Conservation (phyloP, 495 filamentous ascomycete species). For the Aspergillus ostianus region DNA sequence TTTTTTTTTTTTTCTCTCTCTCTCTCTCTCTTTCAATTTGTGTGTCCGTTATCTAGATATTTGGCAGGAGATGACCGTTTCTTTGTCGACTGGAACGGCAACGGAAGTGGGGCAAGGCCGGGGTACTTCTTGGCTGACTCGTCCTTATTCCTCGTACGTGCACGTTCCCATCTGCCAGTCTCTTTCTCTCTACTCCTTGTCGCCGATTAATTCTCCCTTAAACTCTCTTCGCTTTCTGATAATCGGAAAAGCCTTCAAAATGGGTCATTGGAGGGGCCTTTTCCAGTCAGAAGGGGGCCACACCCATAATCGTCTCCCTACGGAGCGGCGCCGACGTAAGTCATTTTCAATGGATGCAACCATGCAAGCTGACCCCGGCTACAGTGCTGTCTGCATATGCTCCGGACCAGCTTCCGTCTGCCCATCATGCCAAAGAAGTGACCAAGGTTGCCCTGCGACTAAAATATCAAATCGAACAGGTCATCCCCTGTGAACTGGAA, state of each 20-base stretch:
- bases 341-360: slow-evolving; percentile 19
- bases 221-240: background rate
- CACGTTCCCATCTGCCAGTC: background rate
- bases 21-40: background rate
- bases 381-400: slow-evolving; percentile 39
- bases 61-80: background rate
- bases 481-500: slow-evolving; percentile 84
- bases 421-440: slow-evolving; percentile 69
- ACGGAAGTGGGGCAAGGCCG: background rate
- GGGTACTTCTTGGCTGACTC: background rate
- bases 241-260: slow-evolving; percentile 11
- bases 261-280: slow-evolving; percentile 38
- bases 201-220: background rate
- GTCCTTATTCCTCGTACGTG: background rate
- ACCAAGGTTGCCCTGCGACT: slow-evolving; percentile 85
- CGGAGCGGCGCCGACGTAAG: slow-evolving; percentile 43
- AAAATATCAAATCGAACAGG: slow-evolving; percentile 86
- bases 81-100: background rate
- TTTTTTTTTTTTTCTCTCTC: slow-evolving; percentile 1
- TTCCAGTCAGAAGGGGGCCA: slow-evolving; percentile 26
- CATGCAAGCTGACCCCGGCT: slow-evolving; percentile 23
- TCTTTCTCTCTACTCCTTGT: background rate
- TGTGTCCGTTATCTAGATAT: too few relatives aligned
- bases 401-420: slow-evolving; percentile 26
- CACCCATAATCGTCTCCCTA: slow-evolving; percentile 26